Percentiles rank a stretch among this genome's conserved stretches.
Evolutionary conservation across 2,329 filamentous ascomycete genomes (phyloP).

Genomic region (Blumeria hordei): DNA sequence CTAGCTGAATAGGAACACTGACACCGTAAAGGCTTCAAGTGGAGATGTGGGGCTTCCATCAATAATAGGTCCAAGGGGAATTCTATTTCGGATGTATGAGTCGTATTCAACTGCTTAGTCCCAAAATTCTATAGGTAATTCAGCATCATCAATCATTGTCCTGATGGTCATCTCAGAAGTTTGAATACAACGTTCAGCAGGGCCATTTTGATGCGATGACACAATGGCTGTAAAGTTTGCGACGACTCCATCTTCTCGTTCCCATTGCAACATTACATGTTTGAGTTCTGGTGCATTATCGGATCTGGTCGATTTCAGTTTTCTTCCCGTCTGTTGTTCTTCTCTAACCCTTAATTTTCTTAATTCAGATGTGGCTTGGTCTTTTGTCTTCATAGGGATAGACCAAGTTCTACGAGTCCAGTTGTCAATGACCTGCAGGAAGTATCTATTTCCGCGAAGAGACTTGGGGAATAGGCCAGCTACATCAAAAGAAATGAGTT

Average conservation of each 20-base stretch:
- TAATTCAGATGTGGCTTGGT: not conserved
- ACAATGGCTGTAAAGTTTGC: not conserved
- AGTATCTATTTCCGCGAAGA: not conserved
- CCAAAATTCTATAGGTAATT: not conserved
- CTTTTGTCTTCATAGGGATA: not conserved
- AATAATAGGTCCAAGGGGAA: not conserved
- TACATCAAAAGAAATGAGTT: not conserved
- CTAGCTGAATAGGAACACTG: too few species aligned
- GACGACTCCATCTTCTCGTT: not conserved
- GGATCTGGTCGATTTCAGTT: not conserved
- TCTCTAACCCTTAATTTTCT: not conserved
- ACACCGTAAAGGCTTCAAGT: not conserved
- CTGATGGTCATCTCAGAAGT: not conserved
- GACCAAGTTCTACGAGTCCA: not conserved
- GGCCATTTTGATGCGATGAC: not conserved
- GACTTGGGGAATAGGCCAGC: not conserved
- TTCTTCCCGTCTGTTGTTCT: not conserved
- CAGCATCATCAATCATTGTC: not conserved
- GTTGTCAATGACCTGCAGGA: not conserved
- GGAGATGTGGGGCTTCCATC: not conserved
- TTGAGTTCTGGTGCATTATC: slow-evolving; percentile 1
- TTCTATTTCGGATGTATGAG: not conserved
- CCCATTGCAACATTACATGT: not conserved
- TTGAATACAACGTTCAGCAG: not conserved
- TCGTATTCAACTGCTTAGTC: not conserved